Base-by-base conservation (phyloP, 2,329 filamentous ascomycete species). In the Cyanodermella asteris region DNA sequence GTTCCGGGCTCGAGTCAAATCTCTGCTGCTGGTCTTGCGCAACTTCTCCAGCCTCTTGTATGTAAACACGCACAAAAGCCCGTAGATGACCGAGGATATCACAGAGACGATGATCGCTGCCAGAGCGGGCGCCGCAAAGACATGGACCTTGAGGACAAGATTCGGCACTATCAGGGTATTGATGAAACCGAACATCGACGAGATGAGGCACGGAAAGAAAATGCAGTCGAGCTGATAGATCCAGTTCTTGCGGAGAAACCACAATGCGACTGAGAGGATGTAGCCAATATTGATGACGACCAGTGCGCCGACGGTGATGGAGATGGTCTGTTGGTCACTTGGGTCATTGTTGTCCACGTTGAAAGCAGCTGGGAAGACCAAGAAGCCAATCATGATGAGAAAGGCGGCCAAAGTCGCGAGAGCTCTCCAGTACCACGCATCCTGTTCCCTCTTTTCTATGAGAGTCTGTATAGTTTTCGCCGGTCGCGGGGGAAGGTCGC, bases 331-430 rank as follows among this genome's bases (percentile, higher is more conserved):
- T 23, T 44, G 40, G 28, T 43, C 46, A 27, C 56, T 43, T 25
- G 45, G 46, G 14, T 57, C 41, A 18, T 49, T 31, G 7, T 40
- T 24, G 10, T 49, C 35, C 13, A 39, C 42, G 24, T 53, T 48
- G 37, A 54, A 60, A 26, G 56, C 50, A 14, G 49, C 45, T 5
- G 55, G 53, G 12, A 60, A 44, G 27, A 59, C 53, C 17, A 61
- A 46, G 37, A 53, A 60, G 25, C 55, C 32, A 16, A 30, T 27
- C 22, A 36, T 25, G 9, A 36, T 36, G 8, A 32, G 13, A 10
- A 29, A 24, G 6, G 35, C 25, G 3, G 35, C 31, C 14, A 31
- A 12, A 4, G 27, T 34, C n/a, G 32, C 34, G n/a, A 26, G 14
- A 16, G 25, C 13, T 24, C 34, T 34, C 30, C 34, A 33, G 20